Evolutionary conservation across 768 basidiomycete species (phyloP).

Genomic region (Boletus fagicola): DNA sequence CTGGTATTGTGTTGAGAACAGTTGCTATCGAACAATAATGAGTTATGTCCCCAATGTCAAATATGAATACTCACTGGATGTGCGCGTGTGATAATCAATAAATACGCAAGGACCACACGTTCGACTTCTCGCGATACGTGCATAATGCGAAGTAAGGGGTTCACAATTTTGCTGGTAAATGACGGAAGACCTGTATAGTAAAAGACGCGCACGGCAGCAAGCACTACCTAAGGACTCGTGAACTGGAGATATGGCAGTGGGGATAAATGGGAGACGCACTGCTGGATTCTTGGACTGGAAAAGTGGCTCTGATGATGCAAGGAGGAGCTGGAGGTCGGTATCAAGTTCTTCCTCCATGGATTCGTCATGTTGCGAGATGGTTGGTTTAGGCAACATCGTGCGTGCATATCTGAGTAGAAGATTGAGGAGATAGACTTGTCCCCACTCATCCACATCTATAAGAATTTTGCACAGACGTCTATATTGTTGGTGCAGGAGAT

Average conservation of each 20-base stretch:
- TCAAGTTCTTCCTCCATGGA: constrained; percentile 64
- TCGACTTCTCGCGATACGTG: constrained; percentile 69
- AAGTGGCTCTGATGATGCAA: constrained; percentile 70
- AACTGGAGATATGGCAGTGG: background rate
- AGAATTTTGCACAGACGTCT: constrained; percentile 80
- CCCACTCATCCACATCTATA: constrained; percentile 96
- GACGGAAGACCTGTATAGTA: constrained; percentile 70
- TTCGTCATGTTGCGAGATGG: constrained; percentile 30
- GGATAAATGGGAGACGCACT: constrained; percentile 41
- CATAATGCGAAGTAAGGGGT: constrained; percentile 74
- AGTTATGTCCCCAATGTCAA: background rate
- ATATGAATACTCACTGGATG: constrained; percentile 53
- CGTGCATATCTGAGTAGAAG: constrained; percentile 81
- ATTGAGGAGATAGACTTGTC: constrained; percentile 77
- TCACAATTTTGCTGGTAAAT: constrained; percentile 53
- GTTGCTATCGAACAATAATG: constrained; percentile 23
- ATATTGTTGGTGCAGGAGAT: constrained; percentile 87
- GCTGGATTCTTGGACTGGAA: constrained; percentile 88
- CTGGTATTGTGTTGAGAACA: constrained; percentile 61
- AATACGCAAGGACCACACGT: constrained; percentile 69
- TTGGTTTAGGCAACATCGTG: constrained; percentile 74
- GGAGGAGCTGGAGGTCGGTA: constrained; percentile 70
- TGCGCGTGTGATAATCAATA: constrained; percentile 61
- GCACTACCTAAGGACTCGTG: constrained; percentile 57
- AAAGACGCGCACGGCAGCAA: constrained; percentile 70